Evolutionary conservation across 495 filamentous ascomycete species (phyloP).

Genomic region (Lepraria neglecta): DNA sequence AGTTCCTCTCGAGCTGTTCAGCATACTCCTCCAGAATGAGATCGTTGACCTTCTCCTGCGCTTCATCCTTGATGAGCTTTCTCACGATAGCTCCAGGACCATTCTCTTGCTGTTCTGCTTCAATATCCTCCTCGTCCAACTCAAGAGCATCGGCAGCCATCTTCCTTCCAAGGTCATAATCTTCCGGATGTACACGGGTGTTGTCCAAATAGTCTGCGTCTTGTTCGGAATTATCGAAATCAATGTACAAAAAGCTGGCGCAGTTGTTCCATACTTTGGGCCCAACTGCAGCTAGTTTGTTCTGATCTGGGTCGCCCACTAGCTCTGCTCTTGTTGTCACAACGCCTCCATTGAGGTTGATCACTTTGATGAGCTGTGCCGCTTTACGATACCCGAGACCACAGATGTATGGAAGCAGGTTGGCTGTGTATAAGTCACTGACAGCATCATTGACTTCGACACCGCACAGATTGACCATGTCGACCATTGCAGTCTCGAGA

Average conservation of each 20-base stretch:
- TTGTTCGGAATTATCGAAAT: constrained; percentile 70
- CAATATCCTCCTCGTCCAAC: constrained; percentile 94
- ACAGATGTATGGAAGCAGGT: constrained; percentile 83
- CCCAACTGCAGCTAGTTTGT: constrained; percentile 71
- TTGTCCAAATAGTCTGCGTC: constrained; percentile 90
- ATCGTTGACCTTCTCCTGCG: constrained; percentile 91
- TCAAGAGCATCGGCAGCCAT: constrained; percentile 97
- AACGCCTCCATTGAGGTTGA: constrained; percentile 79
- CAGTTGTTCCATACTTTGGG: constrained; percentile 92
- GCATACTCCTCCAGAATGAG: constrained; percentile 95
- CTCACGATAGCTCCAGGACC: constrained; percentile 85
- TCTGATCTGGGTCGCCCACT: constrained; percentile 74
- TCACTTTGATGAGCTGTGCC: constrained; percentile 75
- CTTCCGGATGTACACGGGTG: constrained; percentile 93
- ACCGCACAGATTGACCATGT: constrained; percentile 95
- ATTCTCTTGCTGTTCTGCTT: constrained; percentile 82
- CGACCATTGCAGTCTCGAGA: constrained; percentile 89
- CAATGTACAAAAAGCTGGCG: constrained; percentile 86
- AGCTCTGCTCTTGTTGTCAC: constrained; percentile 78
- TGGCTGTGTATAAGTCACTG: constrained; percentile 67
- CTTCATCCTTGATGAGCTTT: constrained; percentile 83
- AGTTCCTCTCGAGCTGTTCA: constrained; percentile 86
- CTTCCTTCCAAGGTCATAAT: constrained; percentile 94
- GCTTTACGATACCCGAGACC: constrained; percentile 93
- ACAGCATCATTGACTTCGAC: constrained; percentile 92